Evolutionary conservation across 169 alveolate species (phyloP).

Genomic region (Besnoitia besnoiti): DNA sequence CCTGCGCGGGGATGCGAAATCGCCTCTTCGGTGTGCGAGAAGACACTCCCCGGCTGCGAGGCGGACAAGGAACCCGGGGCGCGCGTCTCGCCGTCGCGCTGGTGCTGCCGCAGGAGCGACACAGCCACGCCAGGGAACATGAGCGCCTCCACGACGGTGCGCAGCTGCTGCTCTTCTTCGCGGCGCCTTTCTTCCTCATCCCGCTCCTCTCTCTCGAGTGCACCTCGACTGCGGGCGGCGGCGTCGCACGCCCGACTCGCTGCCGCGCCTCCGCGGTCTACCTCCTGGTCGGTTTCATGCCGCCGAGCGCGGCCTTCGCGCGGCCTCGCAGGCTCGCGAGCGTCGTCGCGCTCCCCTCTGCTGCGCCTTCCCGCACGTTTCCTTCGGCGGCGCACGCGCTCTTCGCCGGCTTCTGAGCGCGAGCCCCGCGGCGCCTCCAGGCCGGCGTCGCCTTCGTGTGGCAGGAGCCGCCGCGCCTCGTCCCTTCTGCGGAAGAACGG

Average conservation of each 20-base stretch:
- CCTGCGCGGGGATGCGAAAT: too few relatives aligned
- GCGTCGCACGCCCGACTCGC: not conserved
- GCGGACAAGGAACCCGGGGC: too few relatives aligned
- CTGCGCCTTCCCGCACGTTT: not conserved
- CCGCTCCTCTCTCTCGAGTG: not conserved
- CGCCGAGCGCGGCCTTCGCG: not conserved
- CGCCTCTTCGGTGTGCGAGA: too few relatives aligned
- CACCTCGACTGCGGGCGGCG: not conserved
- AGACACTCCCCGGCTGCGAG: too few relatives aligned
- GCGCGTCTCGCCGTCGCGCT: not conserved
- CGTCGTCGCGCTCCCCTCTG: not conserved
- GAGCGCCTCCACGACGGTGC: constrained; percentile 11
- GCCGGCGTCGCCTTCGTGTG: not conserved
- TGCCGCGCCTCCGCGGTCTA: not conserved
- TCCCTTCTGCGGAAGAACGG: constrained; percentile 16
- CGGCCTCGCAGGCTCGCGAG: not conserved
- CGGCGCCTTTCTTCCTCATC: not conserved
- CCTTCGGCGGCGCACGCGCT: not conserved
- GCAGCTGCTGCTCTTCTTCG: constrained; percentile 2
- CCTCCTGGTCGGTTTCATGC: not conserved
- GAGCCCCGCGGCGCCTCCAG: not conserved
- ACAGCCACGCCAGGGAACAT: constrained; percentile 22
- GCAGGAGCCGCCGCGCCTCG: not conserved
- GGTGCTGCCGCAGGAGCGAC: constrained; percentile 16
- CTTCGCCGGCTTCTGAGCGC: not conserved